Base-by-base conservation (phyloP, 2,329 filamentous ascomycete species). In the Aspergillus tubingensis region DNA sequence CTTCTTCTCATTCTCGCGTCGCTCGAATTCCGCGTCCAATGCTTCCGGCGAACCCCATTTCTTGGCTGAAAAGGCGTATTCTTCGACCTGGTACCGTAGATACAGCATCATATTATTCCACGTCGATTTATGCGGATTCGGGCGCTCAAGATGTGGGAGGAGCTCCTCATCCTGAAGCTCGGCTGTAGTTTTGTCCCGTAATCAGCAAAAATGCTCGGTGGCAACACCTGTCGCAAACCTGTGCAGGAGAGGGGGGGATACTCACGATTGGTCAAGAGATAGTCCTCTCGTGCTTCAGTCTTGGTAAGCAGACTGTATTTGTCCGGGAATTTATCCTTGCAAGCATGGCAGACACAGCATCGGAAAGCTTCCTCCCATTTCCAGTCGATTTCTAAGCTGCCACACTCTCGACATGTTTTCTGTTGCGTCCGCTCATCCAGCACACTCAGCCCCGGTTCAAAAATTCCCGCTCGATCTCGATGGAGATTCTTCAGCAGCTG, bases 51-150 rank as follows among this genome's bases (percentile, higher is more conserved):
- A 92, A 0, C 95, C 95, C 95, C 95, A 99, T 79, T 97, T 97
- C 65, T 86, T 87, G 1, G 84, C 77, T 0, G 80, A 86, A 69
- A 98, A 89, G 0, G 94, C 95, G 72, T 97, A 97, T 59, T 92
- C 92, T 73, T 99, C 95, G 2, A 99, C 91, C 73, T 99, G 95
- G 62, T 87, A 96, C 0, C 95, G 89, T 21, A 99, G 82, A 74
- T 95, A 99, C 2, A 99, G 85, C 89, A 96, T 96, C 95, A 99
- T 99, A 80, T 96, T 92, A 76, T 97, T 92, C 91, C 92, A 99
- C 60, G 93, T 92, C 0, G 90, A 88, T 75, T 97, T 97, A 78
- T 97, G 95, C 0, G 95, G 95, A 70, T 99, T 99, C 1, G 95
- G 94, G 36, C 89, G 88, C 57, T 91, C 90, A 8, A 99, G 83